Base-by-base conservation (phyloP, 2,329 filamentous ascomycete genomes). In the Arthroderma uncinatum region DNA sequence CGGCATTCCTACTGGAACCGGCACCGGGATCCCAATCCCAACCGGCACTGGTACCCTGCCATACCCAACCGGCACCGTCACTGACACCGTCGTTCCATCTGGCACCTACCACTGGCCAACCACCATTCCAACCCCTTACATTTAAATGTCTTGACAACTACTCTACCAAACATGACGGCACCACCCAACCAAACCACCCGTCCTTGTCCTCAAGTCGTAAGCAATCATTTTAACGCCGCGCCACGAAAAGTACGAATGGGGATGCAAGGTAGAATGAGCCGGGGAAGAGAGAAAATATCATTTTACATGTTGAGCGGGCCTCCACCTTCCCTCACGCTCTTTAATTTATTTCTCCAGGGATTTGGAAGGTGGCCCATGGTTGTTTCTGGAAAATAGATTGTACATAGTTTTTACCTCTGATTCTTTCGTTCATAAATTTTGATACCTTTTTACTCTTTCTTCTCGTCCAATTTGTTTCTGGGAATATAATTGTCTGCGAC, bases 61-160 rank as follows among this genome's bases (percentile, higher is more conserved):
- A 28, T 48, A 42, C 39, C 39, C 39, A 42, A 42, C 44, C 2
- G 44, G 44, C 44, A 48, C 44, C 4, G 19, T 42, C 39, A 42
- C 39, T 9, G 39, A 23, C 44, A 48, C 44, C 14, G 21, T 6
- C 44, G 23, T 12, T 30, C 44, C 44, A 48, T 48, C 44, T 12
- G 25, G 44, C 44, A 36, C 50, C 16, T 53, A 53, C 50, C 30
- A 53, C 50, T 53, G n/a, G n/a, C 50, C 50, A 53, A 36, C 50
- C 33, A 10, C n/a, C 50, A 53, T 53, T 21, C 50, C 50, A 21
- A 53, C 50, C n/a, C 28, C 30, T 21, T 53, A 36, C n/a, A 21
- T 48, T 14, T 48, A 30, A 30, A 30, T 10, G 12, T 2, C 44
- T 48, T n/a, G 25, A n/a, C 44, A 25, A 48, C 44, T 28, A 3